Evolutionary conservation across 768 basidiomycete genomes (phyloP).

Genomic region (Lactifluus hygrophoroides): DNA sequence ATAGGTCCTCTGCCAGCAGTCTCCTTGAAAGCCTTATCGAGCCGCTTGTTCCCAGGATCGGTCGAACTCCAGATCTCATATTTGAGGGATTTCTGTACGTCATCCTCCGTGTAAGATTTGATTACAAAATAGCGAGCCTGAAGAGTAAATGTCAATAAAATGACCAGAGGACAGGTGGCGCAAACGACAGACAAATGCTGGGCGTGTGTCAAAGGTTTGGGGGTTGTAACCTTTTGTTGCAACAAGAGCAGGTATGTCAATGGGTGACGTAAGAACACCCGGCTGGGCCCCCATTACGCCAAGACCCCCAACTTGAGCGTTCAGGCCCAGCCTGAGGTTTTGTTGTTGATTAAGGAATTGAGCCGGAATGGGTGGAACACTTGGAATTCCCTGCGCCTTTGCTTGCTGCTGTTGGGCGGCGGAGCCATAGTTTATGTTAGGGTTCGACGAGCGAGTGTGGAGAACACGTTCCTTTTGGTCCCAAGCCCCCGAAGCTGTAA

Average conservation of each 20-base stretch:
- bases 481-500: slow-evolving; percentile 41
- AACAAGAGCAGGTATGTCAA: slow-evolving; percentile 82
- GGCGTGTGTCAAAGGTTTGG: slow-evolving; percentile 69
- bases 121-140: slow-evolving; percentile 94
- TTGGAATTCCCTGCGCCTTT: slow-evolving; percentile 40
- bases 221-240: slow-evolving; percentile 91
- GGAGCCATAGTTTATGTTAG: slow-evolving; percentile 59
- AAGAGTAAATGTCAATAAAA: slow-evolving; percentile 14
- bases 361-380: slow-evolving; percentile 61
- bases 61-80: slow-evolving; percentile 98
- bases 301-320: slow-evolving; percentile 31
- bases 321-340: slow-evolving; percentile 16
- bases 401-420: slow-evolving; percentile 26
- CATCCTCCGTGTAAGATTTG: slow-evolving; percentile 98
- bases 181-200: slow-evolving; percentile 52
- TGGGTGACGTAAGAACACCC: slow-evolving; percentile 49
- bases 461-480: slow-evolving; percentile 58
- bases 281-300: slow-evolving; percentile 30
- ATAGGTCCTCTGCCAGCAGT: slow-evolving; percentile 87
- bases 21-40: slow-evolving; percentile 97
- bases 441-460: slow-evolving; percentile 52
- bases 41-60: slow-evolving; percentile 92
- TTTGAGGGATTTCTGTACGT: slow-evolving; percentile 96
- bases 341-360: slow-evolving; percentile 56
- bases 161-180: background rate